Evolutionary conservation across 1,139 yeast genomes (phyloP).

Genomic region (Eremothecium gossypii): DNA sequence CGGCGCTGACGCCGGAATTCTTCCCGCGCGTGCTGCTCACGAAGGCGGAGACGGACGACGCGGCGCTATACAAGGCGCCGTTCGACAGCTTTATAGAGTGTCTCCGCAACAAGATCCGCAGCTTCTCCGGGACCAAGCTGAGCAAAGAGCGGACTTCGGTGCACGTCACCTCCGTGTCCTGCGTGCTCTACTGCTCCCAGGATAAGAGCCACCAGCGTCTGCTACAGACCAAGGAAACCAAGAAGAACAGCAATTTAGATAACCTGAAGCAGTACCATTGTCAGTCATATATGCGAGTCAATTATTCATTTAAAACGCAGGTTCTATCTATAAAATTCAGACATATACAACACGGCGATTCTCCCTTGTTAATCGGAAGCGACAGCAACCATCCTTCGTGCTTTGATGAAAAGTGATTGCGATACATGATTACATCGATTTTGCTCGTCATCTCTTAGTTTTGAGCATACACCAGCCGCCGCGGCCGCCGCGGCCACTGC

Average conservation of each 20-base stretch:
- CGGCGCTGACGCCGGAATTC: background rate
- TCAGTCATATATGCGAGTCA: slow-evolving; percentile 3
- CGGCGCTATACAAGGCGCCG: slow-evolving; percentile 1
- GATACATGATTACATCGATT: too few relatives aligned
- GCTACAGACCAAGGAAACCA: background rate
- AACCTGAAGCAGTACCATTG: slow-evolving; percentile 1
- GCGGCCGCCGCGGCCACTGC: too few relatives aligned
- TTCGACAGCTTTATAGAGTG: slow-evolving; percentile 2
- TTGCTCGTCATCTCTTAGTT: too few relatives aligned
- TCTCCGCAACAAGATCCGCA: slow-evolving; percentile 1
- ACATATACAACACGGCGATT: slow-evolving; percentile 1
- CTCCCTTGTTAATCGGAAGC: too few relatives aligned
- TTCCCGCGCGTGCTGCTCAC: slow-evolving; percentile 1
- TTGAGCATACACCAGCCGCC: too few relatives aligned
- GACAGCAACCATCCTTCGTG: too few relatives aligned
- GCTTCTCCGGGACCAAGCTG: background rate
- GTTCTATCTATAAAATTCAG: slow-evolving; percentile 2
- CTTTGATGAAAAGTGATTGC: too few relatives aligned
- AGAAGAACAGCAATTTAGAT: background rate
- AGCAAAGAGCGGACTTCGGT: slow-evolving; percentile 4
- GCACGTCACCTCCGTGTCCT: slow-evolving; percentile 1
- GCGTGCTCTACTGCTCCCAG: slow-evolving; percentile 2
- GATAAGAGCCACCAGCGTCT: slow-evolving; percentile 3
- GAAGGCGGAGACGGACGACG: slow-evolving; percentile 1
- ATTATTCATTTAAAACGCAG: slow-evolving; percentile 2